Conservation (phyloP, 2,329 filamentous ascomycete genomes). For the Neurospora sp. region DNA sequence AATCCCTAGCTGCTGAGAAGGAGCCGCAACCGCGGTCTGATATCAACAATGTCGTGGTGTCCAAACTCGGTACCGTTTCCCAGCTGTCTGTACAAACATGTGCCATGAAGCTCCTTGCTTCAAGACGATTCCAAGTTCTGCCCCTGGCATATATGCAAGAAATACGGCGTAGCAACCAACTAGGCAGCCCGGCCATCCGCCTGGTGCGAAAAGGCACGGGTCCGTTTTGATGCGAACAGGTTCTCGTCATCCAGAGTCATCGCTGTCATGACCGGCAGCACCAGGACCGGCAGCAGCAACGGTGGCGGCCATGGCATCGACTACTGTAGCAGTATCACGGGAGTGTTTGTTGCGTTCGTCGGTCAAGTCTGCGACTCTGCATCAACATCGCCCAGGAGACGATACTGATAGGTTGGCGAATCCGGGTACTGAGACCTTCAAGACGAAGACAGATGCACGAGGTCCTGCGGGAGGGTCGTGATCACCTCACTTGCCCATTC, state of each 20-base stretch:
- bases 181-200: background rate
- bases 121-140: background rate
- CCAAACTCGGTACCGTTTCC: background rate
- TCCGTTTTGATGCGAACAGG: slow-evolving; percentile 5
- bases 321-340: background rate
- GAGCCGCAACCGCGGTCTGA: background rate
- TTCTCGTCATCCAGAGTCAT: slow-evolving; percentile 5
- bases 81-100: background rate
- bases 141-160: background rate
- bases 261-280: background rate
- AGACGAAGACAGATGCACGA: background rate
- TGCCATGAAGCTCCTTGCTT: background rate
- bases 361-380: background rate
- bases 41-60: background rate
- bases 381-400: background rate
- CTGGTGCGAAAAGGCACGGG: background rate
- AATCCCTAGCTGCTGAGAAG: background rate
- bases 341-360: background rate
- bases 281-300: background rate
- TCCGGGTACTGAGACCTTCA: background rate
- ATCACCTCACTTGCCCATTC: background rate
- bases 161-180: background rate
- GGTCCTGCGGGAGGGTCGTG: background rate
- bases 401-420: background rate
- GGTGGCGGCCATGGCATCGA: background rate